A percentile compares a stretch with the other conserved stretches of the same genome.
phyloP scores from a whole-genome alignment of 192 early-diverging fungal species.

The Coemansia sp. region DNA sequence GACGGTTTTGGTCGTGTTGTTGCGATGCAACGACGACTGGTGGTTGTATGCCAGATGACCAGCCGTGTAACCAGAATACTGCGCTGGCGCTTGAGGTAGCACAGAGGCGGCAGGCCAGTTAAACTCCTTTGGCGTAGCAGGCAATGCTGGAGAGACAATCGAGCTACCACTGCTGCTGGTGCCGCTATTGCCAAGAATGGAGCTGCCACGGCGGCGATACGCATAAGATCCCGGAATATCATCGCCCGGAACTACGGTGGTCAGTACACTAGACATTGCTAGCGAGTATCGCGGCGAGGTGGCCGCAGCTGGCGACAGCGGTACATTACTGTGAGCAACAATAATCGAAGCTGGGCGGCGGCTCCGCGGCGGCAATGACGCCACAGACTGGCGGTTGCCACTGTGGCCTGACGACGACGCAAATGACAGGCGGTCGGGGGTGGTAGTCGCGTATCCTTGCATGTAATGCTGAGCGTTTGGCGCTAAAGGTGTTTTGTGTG shows the following conservation, averaged over 20 bases:
- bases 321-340: neutral
- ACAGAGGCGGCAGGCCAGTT: neutral
- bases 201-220: constrained; percentile 22
- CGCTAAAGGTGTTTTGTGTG: neutral
- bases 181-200: constrained; percentile 10
- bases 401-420: constrained; percentile 1
- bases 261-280: neutral
- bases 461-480: constrained; percentile 3
- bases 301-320: neutral
- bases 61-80: neutral
- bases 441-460: neutral
- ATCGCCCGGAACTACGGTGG: neutral
- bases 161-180: constrained; percentile 40
- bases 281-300: constrained; percentile 3
- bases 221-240: constrained; percentile 20
- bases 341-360: constrained; percentile 8
- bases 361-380: constrained; percentile 6
- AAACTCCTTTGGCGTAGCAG: constrained; percentile 4
- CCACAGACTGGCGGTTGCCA: constrained; percentile 6
- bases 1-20: constrained; percentile 42
- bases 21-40: constrained; percentile 21
- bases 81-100: neutral
- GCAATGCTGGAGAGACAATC: constrained; percentile 16
- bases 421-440: constrained; percentile 5
- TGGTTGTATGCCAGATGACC: neutral